Percentiles rank a stretch among this genome's conserved stretches.
These are phyloP conservation scores for Comarum palustre DNA, from an alignment of 306 rosid species.

Conservation along the genomic window DNA sequence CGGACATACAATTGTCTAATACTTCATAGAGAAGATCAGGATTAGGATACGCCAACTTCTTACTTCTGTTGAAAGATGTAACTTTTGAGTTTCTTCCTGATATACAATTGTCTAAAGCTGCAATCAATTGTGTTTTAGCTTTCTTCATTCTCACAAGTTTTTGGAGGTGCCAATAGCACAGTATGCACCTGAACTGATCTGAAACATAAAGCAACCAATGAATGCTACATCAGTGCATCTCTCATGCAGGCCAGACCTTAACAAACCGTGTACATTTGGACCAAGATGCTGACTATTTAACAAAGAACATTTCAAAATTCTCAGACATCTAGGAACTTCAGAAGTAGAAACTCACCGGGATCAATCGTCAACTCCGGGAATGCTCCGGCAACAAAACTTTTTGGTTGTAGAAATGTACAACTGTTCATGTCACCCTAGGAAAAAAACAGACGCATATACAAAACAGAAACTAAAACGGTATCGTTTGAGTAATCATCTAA, in stretches of 20 bases:
- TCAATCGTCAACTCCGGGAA: slow-evolving; percentile 87
- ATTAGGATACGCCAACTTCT: too few species aligned
- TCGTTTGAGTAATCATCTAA: too few species aligned
- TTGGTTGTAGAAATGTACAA: slow-evolving; percentile 42
- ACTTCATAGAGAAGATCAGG: too few species aligned
- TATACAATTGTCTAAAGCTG: background rate
- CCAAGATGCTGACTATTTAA: background rate
- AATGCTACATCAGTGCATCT: background rate
- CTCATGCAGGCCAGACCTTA: background rate
- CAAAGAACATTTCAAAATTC: slow-evolving; percentile 1
- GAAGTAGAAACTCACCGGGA: slow-evolving; percentile 50
- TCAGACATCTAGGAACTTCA: background rate
- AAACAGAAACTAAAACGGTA: background rate
- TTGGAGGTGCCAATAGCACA: slow-evolving; percentile 70
- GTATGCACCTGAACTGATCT: slow-evolving; percentile 69
- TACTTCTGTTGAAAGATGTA: too few species aligned
- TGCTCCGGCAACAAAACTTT: slow-evolving; percentile 68
- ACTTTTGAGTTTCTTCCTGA: too few species aligned
- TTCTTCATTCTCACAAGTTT: slow-evolving; percentile 39
- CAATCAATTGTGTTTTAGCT: slow-evolving; percentile 34
- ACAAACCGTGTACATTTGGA: background rate
- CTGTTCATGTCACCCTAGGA: slow-evolving; percentile 13
- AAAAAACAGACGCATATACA: background rate
- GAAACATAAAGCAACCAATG: slow-evolving; percentile 9
- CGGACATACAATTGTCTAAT: too few species aligned